phyloP scores from a whole-genome alignment of 768 basidiomycete species.

The Dacryopinax spathularia region DNA sequence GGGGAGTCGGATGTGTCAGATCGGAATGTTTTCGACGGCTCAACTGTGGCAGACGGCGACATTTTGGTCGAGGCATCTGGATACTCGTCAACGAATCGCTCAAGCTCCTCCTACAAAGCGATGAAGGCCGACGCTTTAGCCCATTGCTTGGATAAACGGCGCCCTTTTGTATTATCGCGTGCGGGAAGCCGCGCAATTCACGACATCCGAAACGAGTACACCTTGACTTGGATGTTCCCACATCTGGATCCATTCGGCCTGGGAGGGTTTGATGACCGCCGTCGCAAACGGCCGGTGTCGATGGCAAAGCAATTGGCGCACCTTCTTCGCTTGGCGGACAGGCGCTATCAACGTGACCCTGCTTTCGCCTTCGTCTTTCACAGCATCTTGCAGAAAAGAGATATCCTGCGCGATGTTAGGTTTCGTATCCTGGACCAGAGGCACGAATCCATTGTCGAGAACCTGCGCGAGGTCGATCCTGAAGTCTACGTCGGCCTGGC shows the following conservation, averaged over 20 bases:
- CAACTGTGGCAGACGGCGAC: background rate
- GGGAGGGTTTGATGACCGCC: constrained; percentile 29
- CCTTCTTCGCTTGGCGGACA: constrained; percentile 23
- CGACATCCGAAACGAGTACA: constrained; percentile 26
- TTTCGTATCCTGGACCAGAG: constrained; percentile 20
- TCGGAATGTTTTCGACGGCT: background rate
- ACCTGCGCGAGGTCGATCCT: constrained; percentile 18
- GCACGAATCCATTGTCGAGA: constrained; percentile 20
- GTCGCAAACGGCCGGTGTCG: constrained; percentile 13
- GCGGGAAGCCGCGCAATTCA: constrained; percentile 15
- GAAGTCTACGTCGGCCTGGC: constrained; percentile 18
- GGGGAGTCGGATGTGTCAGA: background rate
- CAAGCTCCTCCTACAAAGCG: background rate
- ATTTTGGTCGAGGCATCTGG: background rate
- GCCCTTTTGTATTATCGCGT: background rate
- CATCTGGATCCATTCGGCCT: constrained; percentile 32
- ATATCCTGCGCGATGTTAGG: constrained; percentile 22
- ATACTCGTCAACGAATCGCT: background rate
- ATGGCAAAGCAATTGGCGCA: constrained; percentile 27
- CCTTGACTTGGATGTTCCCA: constrained; percentile 32
- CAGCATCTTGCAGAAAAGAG: constrained; percentile 29
- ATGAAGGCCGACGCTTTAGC: background rate
- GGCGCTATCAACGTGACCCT: constrained; percentile 26
- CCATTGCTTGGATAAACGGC: background rate
- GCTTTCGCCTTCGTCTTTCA: constrained; percentile 31